Evolutionary conservation across 768 basidiomycete species (phyloP).

Genomic region (Galerina sulciceps): DNA sequence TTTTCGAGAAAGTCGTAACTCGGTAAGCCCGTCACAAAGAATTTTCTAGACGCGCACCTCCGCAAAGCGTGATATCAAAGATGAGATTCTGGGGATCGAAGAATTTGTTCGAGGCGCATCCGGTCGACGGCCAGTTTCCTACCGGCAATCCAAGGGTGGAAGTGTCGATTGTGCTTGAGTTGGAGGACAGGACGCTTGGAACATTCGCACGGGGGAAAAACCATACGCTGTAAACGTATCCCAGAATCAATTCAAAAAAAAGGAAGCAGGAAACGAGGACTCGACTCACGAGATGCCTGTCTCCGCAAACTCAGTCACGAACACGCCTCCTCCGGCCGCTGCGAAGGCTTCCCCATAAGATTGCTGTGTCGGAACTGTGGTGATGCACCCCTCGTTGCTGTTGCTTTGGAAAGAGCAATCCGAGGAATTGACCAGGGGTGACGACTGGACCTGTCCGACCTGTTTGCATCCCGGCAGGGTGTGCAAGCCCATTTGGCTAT

Average conservation of each 20-base stretch:
- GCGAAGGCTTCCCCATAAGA: constrained; percentile 76
- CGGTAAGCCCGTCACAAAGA: constrained; percentile 6
- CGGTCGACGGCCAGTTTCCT: constrained; percentile 65
- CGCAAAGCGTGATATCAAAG: constrained; percentile 76
- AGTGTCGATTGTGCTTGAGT: constrained; percentile 57
- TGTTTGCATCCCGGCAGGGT: constrained; percentile 65
- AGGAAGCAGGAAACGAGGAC: no score
- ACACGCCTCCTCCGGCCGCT: constrained; percentile 70
- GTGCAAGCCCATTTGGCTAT: constrained; percentile 75
- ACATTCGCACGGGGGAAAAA: constrained; percentile 61
- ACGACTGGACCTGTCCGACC: constrained; percentile 50
- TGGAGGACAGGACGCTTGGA: constrained; percentile 49
- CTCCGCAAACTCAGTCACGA: constrained; percentile 71
- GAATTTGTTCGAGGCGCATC: constrained; percentile 56
- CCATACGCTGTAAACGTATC: constrained; percentile 51
- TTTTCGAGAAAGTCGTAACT: neutral
- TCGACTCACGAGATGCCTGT: constrained; percentile 63
- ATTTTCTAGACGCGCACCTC: constrained; percentile 37
- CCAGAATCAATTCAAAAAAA: no score
- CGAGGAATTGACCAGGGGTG: constrained; percentile 56
- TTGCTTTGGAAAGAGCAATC: constrained; percentile 62
- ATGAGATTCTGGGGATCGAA: constrained; percentile 70
- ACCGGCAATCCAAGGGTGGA: constrained; percentile 66
- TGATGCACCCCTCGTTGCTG: constrained; percentile 67
- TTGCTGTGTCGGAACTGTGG: constrained; percentile 52